phyloP scores from a whole-genome alignment of 1,284 basidiomycete species.

The Ustilago crameri region DNA sequence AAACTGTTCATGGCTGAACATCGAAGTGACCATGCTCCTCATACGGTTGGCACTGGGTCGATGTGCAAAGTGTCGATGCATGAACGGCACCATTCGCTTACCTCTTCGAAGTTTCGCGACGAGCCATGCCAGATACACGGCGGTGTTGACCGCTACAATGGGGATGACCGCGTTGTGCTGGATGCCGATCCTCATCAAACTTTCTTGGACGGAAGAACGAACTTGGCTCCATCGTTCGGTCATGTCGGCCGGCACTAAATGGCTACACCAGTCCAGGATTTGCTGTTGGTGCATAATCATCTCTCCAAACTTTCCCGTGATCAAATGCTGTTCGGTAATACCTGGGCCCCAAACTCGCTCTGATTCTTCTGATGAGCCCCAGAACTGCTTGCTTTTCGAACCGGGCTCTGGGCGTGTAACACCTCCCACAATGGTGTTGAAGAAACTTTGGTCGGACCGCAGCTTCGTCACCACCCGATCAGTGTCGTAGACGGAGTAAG shows the following conservation, averaged over 20 bases:
- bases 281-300: too few relatives aligned
- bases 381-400: too few relatives aligned
- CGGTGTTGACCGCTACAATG: conserved; percentile 47
- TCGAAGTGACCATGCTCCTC: conserved; percentile 52
- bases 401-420: too few relatives aligned
- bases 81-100: too few relatives aligned
- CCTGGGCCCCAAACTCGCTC: conserved; percentile 17
- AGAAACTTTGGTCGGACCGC: too few relatives aligned
- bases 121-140: conserved; percentile 51
- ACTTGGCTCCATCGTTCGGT: too few relatives aligned
- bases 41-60: conserved; percentile 35
- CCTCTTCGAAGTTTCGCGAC: conserved; percentile 10
- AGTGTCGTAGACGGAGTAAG: conserved; percentile 29
- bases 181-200: too few relatives aligned
- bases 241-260: too few relatives aligned
- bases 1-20: conserved; percentile 47
- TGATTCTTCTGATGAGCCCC: conserved; percentile 21
- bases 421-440: too few relatives aligned
- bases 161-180: conserved; percentile 53
- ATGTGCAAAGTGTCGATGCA: conserved; percentile 46
- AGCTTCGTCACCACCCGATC: conserved; percentile 15
- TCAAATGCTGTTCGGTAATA: conserved; percentile 22
- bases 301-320: conserved; percentile 46
- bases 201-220: conserved; percentile 40
- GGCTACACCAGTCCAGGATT: too few relatives aligned